A percentile compares a stretch with the other conserved stretches of the same genome.
These are phyloP conservation scores for Colletotrichum tropicale DNA, from an alignment of 2,329 filamentous ascomycete genomes.

Conservation along the genomic window DNA sequence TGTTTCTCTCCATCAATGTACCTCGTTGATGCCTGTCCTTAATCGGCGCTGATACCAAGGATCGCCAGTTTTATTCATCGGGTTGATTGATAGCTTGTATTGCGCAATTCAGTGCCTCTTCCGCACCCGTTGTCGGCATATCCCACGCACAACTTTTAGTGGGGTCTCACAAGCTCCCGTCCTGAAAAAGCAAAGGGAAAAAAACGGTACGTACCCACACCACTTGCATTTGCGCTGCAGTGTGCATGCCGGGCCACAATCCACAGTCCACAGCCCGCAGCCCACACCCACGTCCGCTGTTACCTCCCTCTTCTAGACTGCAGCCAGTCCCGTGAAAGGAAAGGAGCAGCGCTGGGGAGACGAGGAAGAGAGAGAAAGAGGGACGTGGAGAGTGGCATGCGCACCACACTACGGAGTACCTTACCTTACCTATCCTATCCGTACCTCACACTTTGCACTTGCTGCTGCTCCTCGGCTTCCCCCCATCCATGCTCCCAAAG, in stretches of 20 bases:
- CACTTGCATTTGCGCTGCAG: background rate
- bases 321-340: background rate
- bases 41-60: background rate
- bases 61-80: background rate
- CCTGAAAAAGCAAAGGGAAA: constrained; percentile 3
- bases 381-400: background rate
- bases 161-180: constrained; percentile 5
- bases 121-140: constrained; percentile 17
- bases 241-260: background rate
- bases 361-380: background rate
- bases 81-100: background rate
- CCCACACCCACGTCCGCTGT: background rate
- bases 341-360: background rate
- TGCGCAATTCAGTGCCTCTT: constrained; percentile 1
- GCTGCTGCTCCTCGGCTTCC: background rate
- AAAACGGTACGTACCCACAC: background rate
- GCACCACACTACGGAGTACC: background rate
- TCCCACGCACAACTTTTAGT: constrained; percentile 13
- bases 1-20: background rate
- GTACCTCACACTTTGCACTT: background rate
- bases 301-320: background rate
- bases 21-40: background rate
- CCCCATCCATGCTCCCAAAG: background rate
- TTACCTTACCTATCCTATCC: background rate
- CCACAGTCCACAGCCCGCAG: background rate